Percentiles rank a stretch among this genome's conserved stretches.
These are phyloP conservation scores for Sugiyamaella xylanicola DNA, from an alignment of 1,139 yeast species.

Conservation along the genomic window DNA sequence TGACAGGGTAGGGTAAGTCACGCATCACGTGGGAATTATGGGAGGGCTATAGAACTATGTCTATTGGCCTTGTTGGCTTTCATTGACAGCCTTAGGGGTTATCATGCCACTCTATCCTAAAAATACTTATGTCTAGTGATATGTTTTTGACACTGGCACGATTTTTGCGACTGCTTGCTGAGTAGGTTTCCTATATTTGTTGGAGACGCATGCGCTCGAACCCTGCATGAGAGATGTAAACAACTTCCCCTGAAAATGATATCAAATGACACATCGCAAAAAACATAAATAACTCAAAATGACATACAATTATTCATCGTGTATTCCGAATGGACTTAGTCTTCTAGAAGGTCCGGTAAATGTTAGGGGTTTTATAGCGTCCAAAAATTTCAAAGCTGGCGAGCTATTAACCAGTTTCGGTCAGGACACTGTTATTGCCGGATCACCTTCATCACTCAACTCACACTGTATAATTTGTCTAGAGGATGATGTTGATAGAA, in stretches of 20 bases:
- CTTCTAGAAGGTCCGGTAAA: constrained; percentile 16
- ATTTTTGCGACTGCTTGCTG: no score
- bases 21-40: no score
- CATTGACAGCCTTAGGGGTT: no score
- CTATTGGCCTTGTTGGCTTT: no score
- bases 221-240: constrained; percentile 5
- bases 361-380: constrained; percentile 17
- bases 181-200: no score
- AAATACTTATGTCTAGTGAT: no score
- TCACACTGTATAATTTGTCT: background rate
- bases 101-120: no score
- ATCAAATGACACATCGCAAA: background rate
- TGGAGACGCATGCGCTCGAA: background rate
- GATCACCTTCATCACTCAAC: background rate
- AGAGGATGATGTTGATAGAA: background rate
- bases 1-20: constrained; percentile 15
- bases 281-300: background rate
- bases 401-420: constrained; percentile 13
- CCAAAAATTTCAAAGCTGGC: constrained; percentile 10
- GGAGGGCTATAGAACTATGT: no score
- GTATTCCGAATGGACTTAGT: constrained; percentile 17
- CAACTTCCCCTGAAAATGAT: constrained; percentile 8
- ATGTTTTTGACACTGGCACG: no score
- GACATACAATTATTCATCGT: constrained; percentile 3
- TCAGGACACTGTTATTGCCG: constrained; percentile 6